Conservation (phyloP, 164 flowering plant species). For the Stephania cephalantha region DNA sequence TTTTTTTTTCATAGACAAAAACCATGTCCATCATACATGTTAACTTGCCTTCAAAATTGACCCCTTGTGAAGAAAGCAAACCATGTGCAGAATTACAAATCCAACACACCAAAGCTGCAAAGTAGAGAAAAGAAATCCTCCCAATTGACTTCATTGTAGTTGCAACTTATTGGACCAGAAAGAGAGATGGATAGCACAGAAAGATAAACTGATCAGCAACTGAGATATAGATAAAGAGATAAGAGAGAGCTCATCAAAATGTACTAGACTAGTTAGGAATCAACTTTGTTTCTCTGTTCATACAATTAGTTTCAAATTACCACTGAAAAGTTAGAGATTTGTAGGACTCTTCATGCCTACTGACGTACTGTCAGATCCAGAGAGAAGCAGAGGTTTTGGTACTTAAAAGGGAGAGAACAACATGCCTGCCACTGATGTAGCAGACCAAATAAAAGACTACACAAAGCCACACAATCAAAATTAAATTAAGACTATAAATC, state of each 20-base stretch:
- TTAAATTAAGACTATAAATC: neutral
- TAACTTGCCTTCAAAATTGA: conserved; percentile 78
- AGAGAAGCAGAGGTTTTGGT: conserved; percentile 21
- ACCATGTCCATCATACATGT: too few species aligned
- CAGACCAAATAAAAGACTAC: neutral
- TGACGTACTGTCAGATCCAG: conserved; percentile 26
- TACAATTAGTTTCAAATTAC: conserved; percentile 9
- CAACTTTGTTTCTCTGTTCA: conserved; percentile 13
- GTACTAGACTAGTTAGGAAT: conserved; percentile 6
- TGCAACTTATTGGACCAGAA: neutral
- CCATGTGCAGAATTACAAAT: conserved; percentile 38
- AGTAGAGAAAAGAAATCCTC: conserved; percentile 18
- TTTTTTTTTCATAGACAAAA: too few species aligned
- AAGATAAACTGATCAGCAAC: neutral
- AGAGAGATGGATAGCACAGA: conserved; percentile 7
- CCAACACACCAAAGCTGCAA: conserved; percentile 30
- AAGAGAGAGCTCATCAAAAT: conserved; percentile 8
- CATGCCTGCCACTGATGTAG: conserved; percentile 45
- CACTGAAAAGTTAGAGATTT: conserved; percentile 5
- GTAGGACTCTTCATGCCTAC: conserved; percentile 18
- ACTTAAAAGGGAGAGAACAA: conserved; percentile 28
- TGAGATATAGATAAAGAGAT: conserved; percentile 1
- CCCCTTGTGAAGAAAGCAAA: conserved; percentile 78
- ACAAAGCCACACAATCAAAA: neutral
- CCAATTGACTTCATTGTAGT: conserved; percentile 30